Evolutionary conservation across 768 basidiomycete species (phyloP).

Genomic region (Tylopilus balloui): DNA sequence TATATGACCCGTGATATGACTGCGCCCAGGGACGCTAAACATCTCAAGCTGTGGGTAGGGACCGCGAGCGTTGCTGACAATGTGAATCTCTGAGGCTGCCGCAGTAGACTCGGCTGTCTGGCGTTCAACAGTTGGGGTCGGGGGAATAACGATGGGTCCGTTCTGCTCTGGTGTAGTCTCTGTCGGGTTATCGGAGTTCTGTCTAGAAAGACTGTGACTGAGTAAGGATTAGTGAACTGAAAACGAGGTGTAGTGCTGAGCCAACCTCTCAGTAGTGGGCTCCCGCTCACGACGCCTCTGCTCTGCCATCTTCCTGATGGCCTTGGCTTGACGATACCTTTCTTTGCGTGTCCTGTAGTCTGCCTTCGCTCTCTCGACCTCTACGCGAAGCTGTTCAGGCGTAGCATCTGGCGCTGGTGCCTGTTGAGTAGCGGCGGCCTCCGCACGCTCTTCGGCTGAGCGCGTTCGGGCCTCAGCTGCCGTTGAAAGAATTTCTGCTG

Average conservation of each 20-base stretch:
- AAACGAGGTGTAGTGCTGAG: background rate
- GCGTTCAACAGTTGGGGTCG: constrained; percentile 6
- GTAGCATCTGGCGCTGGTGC: constrained; percentile 2
- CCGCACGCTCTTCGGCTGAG: constrained; percentile 2
- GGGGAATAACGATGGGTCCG: background rate
- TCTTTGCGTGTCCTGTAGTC: constrained; percentile 70
- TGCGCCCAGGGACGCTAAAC: constrained; percentile 48
- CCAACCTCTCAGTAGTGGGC: constrained; percentile 28
- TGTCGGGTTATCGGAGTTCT: constrained; percentile 19
- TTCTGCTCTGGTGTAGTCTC: constrained; percentile 4
- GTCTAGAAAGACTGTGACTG: constrained; percentile 23
- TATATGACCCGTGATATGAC: constrained; percentile 30
- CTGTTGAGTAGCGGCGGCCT: background rate
- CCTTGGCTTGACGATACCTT: constrained; percentile 56
- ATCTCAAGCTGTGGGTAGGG: constrained; percentile 62
- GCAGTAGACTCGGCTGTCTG: constrained; percentile 16
- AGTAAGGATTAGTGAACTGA: constrained; percentile 4
- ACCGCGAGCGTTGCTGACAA: constrained; percentile 60
- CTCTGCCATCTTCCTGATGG: constrained; percentile 41
- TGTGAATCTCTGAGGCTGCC: constrained; percentile 32
- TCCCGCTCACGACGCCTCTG: constrained; percentile 22
- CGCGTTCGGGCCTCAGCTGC: constrained; percentile 15
- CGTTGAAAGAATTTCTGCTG: constrained; percentile 15
- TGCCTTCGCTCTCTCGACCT: constrained; percentile 63
- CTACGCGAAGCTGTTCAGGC: constrained; percentile 29